phyloP scores from a whole-genome alignment of 1,139 yeast species.

The Sugiyamaella sp. region DNA sequence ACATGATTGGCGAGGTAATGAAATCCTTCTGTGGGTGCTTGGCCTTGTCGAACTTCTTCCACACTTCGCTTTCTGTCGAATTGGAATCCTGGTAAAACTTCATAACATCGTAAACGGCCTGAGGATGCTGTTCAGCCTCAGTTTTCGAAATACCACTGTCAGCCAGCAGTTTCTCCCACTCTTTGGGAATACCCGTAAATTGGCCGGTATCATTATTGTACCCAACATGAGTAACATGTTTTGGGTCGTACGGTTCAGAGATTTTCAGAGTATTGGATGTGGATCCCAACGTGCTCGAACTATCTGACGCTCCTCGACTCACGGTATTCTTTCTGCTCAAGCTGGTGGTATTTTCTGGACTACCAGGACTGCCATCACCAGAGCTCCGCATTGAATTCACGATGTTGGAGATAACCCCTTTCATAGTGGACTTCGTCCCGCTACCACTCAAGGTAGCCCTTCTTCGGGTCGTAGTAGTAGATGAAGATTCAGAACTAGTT shows the following conservation, averaged over 20 bases:
- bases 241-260: slow-evolving; percentile 86
- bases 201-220: slow-evolving; percentile 81
- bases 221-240: slow-evolving; percentile 93
- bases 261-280: slow-evolving; percentile 58
- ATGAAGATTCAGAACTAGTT: slow-evolving; percentile 3
- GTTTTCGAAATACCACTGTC: slow-evolving; percentile 84
- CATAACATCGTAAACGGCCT: slow-evolving; percentile 91
- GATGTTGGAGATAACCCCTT: slow-evolving; percentile 54
- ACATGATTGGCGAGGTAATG: slow-evolving; percentile 13
- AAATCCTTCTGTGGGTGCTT: slow-evolving; percentile 18
- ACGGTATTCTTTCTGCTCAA: slow-evolving; percentile 15
- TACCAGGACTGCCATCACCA: slow-evolving; percentile 18
- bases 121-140: slow-evolving; percentile 90
- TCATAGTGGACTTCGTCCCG: slow-evolving; percentile 45
- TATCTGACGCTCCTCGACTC: slow-evolving; percentile 24
- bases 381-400: slow-evolving; percentile 49
- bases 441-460: slow-evolving; percentile 35
- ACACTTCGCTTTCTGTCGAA: slow-evolving; percentile 71
- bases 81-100: slow-evolving; percentile 72
- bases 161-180: slow-evolving; percentile 82
- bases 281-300: slow-evolving; percentile 28
- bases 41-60: slow-evolving; percentile 66
- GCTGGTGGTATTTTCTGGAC: slow-evolving; percentile 18
- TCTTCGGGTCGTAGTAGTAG: slow-evolving; percentile 26
- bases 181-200: slow-evolving; percentile 87